A percentile compares a stretch with the other conserved stretches of the same genome.
Conservation (phyloP, 2,329 filamentous ascomycete genomes). For the Fusarium odoratissimum region DNA sequence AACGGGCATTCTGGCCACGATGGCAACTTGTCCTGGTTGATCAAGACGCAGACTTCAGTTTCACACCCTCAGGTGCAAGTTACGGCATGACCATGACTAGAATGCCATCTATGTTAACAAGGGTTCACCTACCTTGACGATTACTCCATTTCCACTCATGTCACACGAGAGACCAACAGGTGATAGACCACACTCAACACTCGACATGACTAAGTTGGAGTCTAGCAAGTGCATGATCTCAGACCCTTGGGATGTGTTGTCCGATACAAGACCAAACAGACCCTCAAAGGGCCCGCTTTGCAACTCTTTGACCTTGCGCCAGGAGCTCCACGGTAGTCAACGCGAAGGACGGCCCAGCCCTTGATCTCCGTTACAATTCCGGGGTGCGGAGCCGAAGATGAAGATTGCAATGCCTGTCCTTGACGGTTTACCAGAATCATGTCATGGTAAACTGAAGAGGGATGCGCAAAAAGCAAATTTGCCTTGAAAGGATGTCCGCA, state of each 20-base stretch:
- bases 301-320: background rate
- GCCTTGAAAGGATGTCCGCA: background rate
- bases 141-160: conserved; percentile 29
- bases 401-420: background rate
- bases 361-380: conserved; percentile 23
- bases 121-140: conserved; percentile 16
- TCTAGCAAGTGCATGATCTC: conserved; percentile 1
- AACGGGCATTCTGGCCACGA: background rate
- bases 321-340: conserved; percentile 1
- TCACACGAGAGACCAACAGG: conserved; percentile 13
- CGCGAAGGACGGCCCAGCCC: conserved; percentile 4
- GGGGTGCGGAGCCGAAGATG: conserved; percentile 22
- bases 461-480: conserved; percentile 6
- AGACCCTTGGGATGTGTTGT: conserved; percentile 18
- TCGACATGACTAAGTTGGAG: conserved; percentile 9
- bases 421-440: conserved; percentile 1
- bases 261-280: conserved; percentile 2
- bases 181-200: conserved; percentile 19
- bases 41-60: conserved; percentile 11
- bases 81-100: conserved; percentile 6
- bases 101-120: background rate
- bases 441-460: background rate
- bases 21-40: conserved; percentile 6
- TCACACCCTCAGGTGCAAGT: conserved; percentile 1
- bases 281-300: background rate